These are phyloP conservation scores for Ceratobasidium sp. DNA, from an alignment of 1,284 basidiomycete species.

Conservation along the genomic window DNA sequence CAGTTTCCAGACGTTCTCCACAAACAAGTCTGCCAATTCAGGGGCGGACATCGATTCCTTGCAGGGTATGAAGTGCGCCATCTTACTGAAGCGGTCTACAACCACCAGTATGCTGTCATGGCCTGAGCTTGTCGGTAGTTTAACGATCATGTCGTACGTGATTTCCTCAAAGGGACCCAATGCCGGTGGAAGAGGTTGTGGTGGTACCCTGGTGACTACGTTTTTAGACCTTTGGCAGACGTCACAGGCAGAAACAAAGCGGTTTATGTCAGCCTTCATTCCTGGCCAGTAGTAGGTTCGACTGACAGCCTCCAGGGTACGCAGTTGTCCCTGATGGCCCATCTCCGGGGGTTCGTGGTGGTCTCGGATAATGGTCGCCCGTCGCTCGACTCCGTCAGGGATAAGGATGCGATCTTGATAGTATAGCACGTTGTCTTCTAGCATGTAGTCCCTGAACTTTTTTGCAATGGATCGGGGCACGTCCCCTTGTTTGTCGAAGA, in stretches of 20 bases:
- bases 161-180: slow-evolving; percentile 51
- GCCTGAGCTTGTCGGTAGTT: slow-evolving; percentile 50
- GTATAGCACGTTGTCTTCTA: slow-evolving; percentile 20
- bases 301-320: slow-evolving; percentile 35
- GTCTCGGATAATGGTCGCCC: background rate
- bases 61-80: slow-evolving; percentile 50
- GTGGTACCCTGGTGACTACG: too few species aligned
- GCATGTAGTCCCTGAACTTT: background rate
- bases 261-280: slow-evolving; percentile 37
- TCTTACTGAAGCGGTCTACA: slow-evolving; percentile 53
- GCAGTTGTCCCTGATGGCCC: slow-evolving; percentile 42
- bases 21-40: slow-evolving; percentile 13
- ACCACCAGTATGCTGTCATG: slow-evolving; percentile 54
- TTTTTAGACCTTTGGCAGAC: slow-evolving; percentile 48
- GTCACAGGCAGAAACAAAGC: slow-evolving; percentile 47
- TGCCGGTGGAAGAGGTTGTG: too few species aligned
- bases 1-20: too few species aligned
- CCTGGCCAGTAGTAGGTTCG: slow-evolving; percentile 46
- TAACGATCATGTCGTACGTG: slow-evolving; percentile 54
- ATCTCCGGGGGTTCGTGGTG: slow-evolving; percentile 38
- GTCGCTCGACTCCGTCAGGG: slow-evolving; percentile 42
- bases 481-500: too few species aligned
- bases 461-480: too few species aligned
- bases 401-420: slow-evolving; percentile 36
- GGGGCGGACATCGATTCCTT: slow-evolving; percentile 42